Base-by-base conservation (phyloP, 2,329 filamentous ascomycete species). In the Scleromitrula shiraiana region DNA sequence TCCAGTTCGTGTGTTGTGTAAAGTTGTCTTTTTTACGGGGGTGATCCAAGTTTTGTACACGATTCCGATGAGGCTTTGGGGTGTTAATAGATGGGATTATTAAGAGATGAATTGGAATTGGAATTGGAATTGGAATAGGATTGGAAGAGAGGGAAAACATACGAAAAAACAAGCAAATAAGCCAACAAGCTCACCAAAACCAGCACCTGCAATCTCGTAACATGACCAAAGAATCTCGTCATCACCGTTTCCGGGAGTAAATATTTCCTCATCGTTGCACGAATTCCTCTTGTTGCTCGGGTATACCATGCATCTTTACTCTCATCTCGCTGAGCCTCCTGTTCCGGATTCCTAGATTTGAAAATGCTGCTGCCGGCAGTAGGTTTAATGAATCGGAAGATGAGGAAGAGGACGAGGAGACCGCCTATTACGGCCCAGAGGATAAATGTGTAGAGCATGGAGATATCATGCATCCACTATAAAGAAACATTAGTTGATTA, bases 21-120 rank as follows among this genome's bases (percentile, higher is more conserved):
- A 61, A 24, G 69, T 70, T 27, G 65, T 67, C 12, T 69, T 69
- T 60, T 78, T 78, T 43, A 87, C 75, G 0, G 85, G 85, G 0
- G 83, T 87, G 7, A 83, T 63, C 84, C 84, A 88, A 9, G 66
- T 82, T 35, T 74, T 71, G 66, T 87, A 88, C 7, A 71, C 66
- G 50, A 88, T 82, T 26, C 83, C 84, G 10, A 82, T 73, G 41
- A 88, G 64, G 4, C 67, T 67, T 52, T 23, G 19, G 2, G n/a
- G 10, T 29, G 19, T 35, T 29, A 32, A n/a, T n/a, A n/a, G n/a
- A n/a, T n/a, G n/a, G n/a, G n/a, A n/a, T n/a, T n/a, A n/a, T n/a
- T n/a, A n/a, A n/a, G 12, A 2, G 9, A 5, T 5, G 33, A 23
- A 6, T 2, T 14, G 24, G 5, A 5, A 44, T 15, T n/a, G n/a